Conservation (phyloP, 495 filamentous ascomycete species). For the Penicillium samsonianum region DNA sequence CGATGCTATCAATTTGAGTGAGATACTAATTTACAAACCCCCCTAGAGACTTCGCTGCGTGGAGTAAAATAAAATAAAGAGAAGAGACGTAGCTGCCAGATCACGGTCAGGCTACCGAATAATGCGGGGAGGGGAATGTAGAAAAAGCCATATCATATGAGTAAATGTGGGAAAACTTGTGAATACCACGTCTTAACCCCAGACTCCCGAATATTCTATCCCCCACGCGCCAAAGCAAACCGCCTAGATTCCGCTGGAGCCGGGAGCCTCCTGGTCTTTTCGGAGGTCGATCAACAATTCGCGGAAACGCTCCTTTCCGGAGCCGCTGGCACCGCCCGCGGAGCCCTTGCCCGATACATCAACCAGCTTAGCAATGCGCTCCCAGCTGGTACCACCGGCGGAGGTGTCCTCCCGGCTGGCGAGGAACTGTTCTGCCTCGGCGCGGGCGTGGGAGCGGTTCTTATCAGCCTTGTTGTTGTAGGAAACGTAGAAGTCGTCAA, state of each 20-base stretch:
- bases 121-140: slow-evolving; percentile 19
- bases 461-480: slow-evolving; percentile 98
- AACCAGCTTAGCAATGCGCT: slow-evolving; percentile 93
- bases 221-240: slow-evolving; percentile 5
- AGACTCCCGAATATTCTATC: slow-evolving; percentile 4
- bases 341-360: slow-evolving; percentile 93
- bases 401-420: slow-evolving; percentile 86
- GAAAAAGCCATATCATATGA: slow-evolving; percentile 13
- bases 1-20: slow-evolving; percentile 28
- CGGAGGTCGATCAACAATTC: slow-evolving; percentile 84
- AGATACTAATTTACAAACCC: slow-evolving; percentile 35
- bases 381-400: slow-evolving; percentile 95
- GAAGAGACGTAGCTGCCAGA: slow-evolving; percentile 29
- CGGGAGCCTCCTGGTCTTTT: slow-evolving; percentile 94
- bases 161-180: slow-evolving; percentile 1
- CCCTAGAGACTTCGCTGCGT: slow-evolving; percentile 32
- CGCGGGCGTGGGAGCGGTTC: slow-evolving; percentile 74
- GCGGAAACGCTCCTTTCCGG: slow-evolving; percentile 91
- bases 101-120: slow-evolving; percentile 18
- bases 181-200: slow-evolving; percentile 7
- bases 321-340: slow-evolving; percentile 79
- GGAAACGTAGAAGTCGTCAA: slow-evolving; percentile 99
- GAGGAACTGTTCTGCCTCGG: slow-evolving; percentile 94
- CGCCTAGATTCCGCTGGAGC: slow-evolving; percentile 55
- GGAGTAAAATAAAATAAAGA: slow-evolving; percentile 32